Evolutionary conservation across 768 basidiomycete species (phyloP).

Genomic region (Flagelloscypha sp.): DNA sequence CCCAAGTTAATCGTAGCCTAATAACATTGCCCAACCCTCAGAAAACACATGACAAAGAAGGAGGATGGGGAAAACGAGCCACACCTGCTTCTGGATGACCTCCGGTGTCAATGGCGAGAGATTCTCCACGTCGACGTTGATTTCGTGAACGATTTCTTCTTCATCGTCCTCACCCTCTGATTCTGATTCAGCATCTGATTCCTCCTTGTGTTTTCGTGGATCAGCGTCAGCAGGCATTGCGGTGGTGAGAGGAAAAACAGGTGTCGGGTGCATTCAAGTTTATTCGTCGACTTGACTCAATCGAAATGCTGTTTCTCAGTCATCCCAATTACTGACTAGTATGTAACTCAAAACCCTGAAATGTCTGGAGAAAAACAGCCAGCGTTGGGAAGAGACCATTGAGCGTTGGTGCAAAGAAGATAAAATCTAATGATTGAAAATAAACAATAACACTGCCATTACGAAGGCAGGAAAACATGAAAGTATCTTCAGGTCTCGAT

Average conservation of each 20-base stretch:
- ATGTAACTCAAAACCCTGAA: neutral
- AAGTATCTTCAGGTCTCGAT: no score
- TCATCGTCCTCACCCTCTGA: conserved; percentile 53
- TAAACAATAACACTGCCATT: no score
- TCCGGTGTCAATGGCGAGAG: conserved; percentile 85
- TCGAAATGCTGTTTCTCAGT: neutral
- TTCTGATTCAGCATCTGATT: conserved; percentile 68
- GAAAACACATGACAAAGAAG: neutral
- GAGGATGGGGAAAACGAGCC: conserved; percentile 14
- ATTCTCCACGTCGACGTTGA: conserved; percentile 75
- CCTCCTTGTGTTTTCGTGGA: conserved; percentile 52
- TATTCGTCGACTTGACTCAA: neutral
- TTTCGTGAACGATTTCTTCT: conserved; percentile 45
- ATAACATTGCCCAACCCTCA: conserved; percentile 8
- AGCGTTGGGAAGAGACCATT: neutral
- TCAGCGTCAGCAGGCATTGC: conserved; percentile 74
- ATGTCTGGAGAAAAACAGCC: neutral
- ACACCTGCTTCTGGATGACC: conserved; percentile 85
- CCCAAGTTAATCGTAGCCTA: conserved; percentile 95
- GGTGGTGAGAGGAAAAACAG: no score
- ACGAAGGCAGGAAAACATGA: no score
- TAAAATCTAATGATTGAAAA: no score
- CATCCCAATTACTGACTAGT: conserved; percentile 1
- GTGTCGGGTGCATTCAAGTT: no score
- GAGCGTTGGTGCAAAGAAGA: neutral